phyloP scores from a whole-genome alignment of 768 basidiomycete genomes.

The Glaciozyma martinii region DNA sequence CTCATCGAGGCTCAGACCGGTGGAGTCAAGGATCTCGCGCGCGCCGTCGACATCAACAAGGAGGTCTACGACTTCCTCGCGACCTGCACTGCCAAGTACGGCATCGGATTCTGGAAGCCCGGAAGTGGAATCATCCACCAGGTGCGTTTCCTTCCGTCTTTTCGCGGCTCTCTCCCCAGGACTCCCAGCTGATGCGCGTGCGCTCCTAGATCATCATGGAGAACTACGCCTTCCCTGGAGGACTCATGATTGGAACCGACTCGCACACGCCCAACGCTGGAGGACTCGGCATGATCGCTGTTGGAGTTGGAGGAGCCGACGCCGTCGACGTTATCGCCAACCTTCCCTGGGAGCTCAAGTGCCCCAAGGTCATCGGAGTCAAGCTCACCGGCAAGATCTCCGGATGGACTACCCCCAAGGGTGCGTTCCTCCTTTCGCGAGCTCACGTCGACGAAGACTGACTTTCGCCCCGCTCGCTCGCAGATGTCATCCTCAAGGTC shows the following conservation, averaged over 20 bases:
- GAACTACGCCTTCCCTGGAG: conserved; percentile 99
- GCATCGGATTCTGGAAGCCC: conserved; percentile 98
- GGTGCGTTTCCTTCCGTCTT: conserved; percentile 48
- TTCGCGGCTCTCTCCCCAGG: background rate
- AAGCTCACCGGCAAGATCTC: conserved; percentile 87
- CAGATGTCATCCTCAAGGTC: conserved; percentile 97
- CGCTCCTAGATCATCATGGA: conserved; percentile 92
- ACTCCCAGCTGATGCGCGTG: background rate
- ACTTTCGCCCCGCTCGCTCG: background rate
- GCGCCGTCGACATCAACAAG: conserved; percentile 87
- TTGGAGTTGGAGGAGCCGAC: conserved; percentile 98
- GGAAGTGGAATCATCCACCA: conserved; percentile 90
- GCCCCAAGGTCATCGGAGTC: conserved; percentile 97
- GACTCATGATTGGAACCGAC: conserved; percentile 99
- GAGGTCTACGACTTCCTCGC: conserved; percentile 95
- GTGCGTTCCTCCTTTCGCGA: conserved; percentile 42
- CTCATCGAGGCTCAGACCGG: conserved; percentile 95
- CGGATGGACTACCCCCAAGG: conserved; percentile 98
- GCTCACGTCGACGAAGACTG: background rate
- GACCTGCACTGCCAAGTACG: conserved; percentile 52
- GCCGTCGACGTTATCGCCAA: conserved; percentile 98
- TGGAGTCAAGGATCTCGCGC: conserved; percentile 83
- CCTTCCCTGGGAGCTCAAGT: conserved; percentile 98
- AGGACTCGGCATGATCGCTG: conserved; percentile 97
- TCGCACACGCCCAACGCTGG: conserved; percentile 99